Evolutionary conservation across 768 basidiomycete genomes (phyloP).

Genomic region (Lactarius evosmus): DNA sequence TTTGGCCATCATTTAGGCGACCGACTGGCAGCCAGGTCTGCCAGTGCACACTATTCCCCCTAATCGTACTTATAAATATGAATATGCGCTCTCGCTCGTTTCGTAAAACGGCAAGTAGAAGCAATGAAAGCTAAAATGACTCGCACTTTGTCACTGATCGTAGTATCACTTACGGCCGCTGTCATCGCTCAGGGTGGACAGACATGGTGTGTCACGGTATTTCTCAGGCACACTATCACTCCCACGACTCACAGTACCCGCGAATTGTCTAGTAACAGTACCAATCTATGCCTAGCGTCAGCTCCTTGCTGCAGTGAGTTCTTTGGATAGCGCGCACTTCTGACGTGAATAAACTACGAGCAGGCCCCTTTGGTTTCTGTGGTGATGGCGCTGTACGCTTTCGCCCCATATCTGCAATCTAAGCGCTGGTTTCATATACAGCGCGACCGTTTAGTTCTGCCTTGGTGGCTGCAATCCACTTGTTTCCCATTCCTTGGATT

Average conservation of each 20-base stretch:
- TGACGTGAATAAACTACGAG: constrained; percentile 5
- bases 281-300: constrained; percentile 37
- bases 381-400: constrained; percentile 41
- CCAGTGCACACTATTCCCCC: too few relatives aligned
- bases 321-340: not conserved
- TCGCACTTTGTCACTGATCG: not conserved
- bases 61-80: not conserved
- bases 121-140: constrained; percentile 3
- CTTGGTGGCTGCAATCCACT: constrained; percentile 86
- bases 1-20: not conserved
- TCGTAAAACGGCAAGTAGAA: not conserved
- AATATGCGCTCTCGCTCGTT: not conserved
- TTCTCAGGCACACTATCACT: not conserved
- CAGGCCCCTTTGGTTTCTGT: constrained; percentile 56
- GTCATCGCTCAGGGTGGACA: constrained; percentile 29
- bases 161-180: constrained; percentile 13
- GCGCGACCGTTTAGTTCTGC: constrained; percentile 54
- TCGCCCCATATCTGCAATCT: not conserved
- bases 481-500: constrained; percentile 55
- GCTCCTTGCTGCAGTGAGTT: constrained; percentile 46
- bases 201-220: constrained; percentile 26
- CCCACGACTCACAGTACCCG: not conserved
- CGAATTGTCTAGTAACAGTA: constrained; percentile 36
- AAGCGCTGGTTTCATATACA: not conserved
- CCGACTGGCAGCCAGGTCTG: not conserved